Percentiles rank a stretch among this genome's conserved stretches.
Conservation (phyloP, 495 filamentous ascomycete species). For the Pyrenopolyporus hunteri region DNA sequence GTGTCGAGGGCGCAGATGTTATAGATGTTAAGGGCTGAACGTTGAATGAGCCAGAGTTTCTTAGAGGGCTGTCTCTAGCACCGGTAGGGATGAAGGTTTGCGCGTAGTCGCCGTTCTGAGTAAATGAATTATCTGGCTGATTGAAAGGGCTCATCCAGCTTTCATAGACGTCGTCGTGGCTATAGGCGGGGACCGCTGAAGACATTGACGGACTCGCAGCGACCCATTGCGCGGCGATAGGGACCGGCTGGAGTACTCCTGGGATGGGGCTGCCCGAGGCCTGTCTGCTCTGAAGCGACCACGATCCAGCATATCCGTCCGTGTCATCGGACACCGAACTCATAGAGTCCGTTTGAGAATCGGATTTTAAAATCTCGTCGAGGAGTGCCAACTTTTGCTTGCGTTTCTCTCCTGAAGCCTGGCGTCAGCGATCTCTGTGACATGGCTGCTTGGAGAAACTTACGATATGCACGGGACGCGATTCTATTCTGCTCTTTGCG, state of each 20-base stretch:
- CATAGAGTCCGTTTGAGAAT: slow-evolving; percentile 41
- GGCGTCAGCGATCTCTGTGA: slow-evolving; percentile 26
- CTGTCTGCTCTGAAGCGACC: slow-evolving; percentile 29
- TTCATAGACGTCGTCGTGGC: slow-evolving; percentile 23
- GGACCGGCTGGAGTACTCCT: slow-evolving; percentile 18
- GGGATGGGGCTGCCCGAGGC: slow-evolving; percentile 37
- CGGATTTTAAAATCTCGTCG: slow-evolving; percentile 41
- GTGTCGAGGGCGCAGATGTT: slow-evolving; percentile 30
- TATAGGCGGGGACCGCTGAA: slow-evolving; percentile 21
- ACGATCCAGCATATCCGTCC: slow-evolving; percentile 34
- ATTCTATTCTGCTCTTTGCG: slow-evolving; percentile 46
- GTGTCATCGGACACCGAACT: slow-evolving; percentile 43
- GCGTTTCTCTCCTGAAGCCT: slow-evolving; percentile 42
- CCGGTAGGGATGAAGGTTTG: slow-evolving; percentile 18
- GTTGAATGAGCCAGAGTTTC: slow-evolving; percentile 16
- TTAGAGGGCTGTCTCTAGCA: slow-evolving; percentile 15
- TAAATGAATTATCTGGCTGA: slow-evolving; percentile 8
- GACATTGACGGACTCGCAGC: slow-evolving; percentile 25
- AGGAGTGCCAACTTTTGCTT: slow-evolving; percentile 46
- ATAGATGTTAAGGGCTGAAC: slow-evolving; percentile 29
- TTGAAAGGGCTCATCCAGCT: slow-evolving; percentile 30
- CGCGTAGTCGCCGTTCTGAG: slow-evolving; percentile 19
- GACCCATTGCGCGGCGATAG: slow-evolving; percentile 17
- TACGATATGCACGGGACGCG: slow-evolving; percentile 45
- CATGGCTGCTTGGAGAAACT: slow-evolving; percentile 9